phyloP scores from a whole-genome alignment of 768 basidiomycete genomes.

The Filobasidium floriforme region DNA sequence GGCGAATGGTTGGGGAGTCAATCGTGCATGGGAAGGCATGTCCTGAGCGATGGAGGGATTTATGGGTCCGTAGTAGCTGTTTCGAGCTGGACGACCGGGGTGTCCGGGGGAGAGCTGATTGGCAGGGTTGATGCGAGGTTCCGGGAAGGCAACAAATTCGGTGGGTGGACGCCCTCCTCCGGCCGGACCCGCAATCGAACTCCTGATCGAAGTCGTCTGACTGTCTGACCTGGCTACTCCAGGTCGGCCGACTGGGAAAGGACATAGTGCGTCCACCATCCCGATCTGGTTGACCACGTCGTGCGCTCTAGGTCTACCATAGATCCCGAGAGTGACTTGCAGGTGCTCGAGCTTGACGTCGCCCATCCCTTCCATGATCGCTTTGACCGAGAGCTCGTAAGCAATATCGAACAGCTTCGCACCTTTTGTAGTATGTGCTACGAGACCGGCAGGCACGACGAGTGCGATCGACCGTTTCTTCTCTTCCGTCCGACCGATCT shows the following conservation, averaged over 20 bases:
- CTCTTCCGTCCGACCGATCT: constrained; percentile 64
- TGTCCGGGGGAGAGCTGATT: background rate
- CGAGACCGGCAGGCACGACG: constrained; percentile 56
- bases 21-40: background rate
- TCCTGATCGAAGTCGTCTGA: background rate
- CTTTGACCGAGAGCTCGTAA: constrained; percentile 69
- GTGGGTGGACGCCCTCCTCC: background rate
- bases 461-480: constrained; percentile 57
- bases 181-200: background rate
- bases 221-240: background rate
- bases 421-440: constrained; percentile 64
- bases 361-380: constrained; percentile 60
- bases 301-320: constrained; percentile 27
- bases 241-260: constrained; percentile 3
- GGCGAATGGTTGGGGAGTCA: constrained; percentile 12
- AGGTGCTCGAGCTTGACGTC: constrained; percentile 34
- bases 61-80: constrained; percentile 9
- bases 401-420: constrained; percentile 65
- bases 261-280: constrained; percentile 20
- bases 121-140: background rate
- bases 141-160: background rate
- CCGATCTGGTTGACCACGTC: constrained; percentile 32
- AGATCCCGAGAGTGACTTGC: constrained; percentile 34
- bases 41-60: background rate
- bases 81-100: background rate